phyloP scores from a whole-genome alignment of 176 grass and related monocot genomes.

The Hyparrhenia diplandra region DNA sequence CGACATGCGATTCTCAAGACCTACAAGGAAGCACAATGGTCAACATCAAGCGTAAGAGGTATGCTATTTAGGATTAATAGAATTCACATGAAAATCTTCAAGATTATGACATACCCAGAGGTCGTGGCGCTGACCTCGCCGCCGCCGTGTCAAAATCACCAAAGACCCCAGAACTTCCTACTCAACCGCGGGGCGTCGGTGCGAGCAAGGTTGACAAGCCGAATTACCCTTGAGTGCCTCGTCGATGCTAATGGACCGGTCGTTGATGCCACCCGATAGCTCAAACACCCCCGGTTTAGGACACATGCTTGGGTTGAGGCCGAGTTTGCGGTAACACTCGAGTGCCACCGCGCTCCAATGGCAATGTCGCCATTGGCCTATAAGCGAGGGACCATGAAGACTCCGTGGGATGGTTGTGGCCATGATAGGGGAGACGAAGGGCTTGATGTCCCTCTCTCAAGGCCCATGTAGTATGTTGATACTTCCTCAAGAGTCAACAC shows the following conservation, averaged over 20 bases:
- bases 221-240: background rate
- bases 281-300: constrained; percentile 20
- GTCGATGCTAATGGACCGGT: background rate
- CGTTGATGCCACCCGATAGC: background rate
- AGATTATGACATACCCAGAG: constrained; percentile 7
- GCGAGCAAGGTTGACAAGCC: background rate
- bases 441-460: constrained; percentile 19
- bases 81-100: background rate
- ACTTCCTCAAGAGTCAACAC: background rate
- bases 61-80: background rate
- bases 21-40: background rate
- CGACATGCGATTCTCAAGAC: constrained; percentile 42
- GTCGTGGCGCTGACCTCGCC: background rate
- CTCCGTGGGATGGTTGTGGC: constrained; percentile 3
- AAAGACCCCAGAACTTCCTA: constrained; percentile 48
- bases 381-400: background rate
- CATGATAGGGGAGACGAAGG: constrained; percentile 34
- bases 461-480: background rate
- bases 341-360: background rate
- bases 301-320: constrained; percentile 4
- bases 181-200: constrained; percentile 1
- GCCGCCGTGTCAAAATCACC: constrained; percentile 40
- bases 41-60: background rate
- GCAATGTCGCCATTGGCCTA: background rate
- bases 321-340: background rate